A percentile compares a stretch with the other conserved stretches of the same genome.
Evolutionary conservation across 2,329 filamentous ascomycete species (phyloP).

Genomic region (Dendrostoma leiphaemia): DNA sequence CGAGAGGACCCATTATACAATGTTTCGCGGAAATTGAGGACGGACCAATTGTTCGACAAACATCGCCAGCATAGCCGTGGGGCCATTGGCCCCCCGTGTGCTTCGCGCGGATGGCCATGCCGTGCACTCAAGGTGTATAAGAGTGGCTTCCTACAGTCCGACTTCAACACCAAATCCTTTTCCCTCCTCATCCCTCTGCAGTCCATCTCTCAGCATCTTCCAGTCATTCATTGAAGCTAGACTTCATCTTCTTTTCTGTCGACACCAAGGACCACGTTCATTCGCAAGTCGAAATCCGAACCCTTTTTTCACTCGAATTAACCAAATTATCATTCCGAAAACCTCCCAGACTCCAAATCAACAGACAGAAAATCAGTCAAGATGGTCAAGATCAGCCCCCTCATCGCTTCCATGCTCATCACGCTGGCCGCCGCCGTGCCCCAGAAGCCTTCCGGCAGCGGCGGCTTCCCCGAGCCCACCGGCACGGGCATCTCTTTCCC

Average conservation of each 20-base stretch:
- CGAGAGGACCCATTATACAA: constrained; percentile 2
- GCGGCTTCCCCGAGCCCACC: neutral
- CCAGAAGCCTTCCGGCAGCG: constrained; percentile 7
- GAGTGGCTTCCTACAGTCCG: neutral
- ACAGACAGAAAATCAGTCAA: constrained; percentile 14
- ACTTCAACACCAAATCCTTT: neutral
- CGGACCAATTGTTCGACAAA: neutral
- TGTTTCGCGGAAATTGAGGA: constrained; percentile 19
- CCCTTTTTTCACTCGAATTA: neutral
- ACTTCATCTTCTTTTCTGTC: constrained; percentile 17
- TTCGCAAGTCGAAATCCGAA: constrained; percentile 18
- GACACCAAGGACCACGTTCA: constrained; percentile 13
- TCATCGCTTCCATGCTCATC: constrained; percentile 15
- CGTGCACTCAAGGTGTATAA: no score
- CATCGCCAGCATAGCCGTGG: neutral
- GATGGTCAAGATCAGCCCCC: constrained; percentile 20
- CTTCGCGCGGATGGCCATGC: no score
- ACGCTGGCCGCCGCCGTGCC: constrained; percentile 15
- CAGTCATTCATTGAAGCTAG: constrained; percentile 20
- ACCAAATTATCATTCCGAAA: neutral
- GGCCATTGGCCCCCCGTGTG: no score
- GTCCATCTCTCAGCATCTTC: constrained; percentile 8
- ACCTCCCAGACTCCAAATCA: neutral
- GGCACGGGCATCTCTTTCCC: constrained; percentile 6
- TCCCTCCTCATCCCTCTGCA: constrained; percentile 15